phyloP scores from a whole-genome alignment of 805 yeast genomes.

The Kodamaea lidongshanica region DNA sequence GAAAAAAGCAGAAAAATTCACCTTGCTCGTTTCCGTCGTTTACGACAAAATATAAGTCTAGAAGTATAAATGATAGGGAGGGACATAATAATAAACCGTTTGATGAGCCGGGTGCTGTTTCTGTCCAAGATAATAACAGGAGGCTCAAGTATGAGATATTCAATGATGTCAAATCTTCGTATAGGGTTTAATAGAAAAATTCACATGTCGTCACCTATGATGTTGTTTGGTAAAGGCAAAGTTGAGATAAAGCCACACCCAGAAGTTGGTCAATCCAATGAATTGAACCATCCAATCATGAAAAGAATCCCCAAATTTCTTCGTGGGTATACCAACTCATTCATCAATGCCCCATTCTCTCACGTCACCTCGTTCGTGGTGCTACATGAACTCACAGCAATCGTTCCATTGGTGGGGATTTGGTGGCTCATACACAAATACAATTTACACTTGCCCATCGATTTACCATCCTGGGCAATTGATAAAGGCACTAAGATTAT shows the following conservation, averaged over 20 bases:
- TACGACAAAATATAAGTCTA: too few species aligned
- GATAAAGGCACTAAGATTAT: conserved; percentile 53
- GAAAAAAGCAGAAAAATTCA: too few species aligned
- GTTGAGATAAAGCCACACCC: not conserved
- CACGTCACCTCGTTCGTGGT: conserved; percentile 59
- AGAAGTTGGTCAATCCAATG: too few species aligned
- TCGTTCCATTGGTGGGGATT: conserved; percentile 59
- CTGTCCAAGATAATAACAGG: too few species aligned
- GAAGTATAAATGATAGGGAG: too few species aligned
- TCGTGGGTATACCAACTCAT: conserved; percentile 43
- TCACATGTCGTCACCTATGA: not conserved
- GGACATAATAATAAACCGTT: too few species aligned
- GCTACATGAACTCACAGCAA: conserved; percentile 71
- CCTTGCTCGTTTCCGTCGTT: too few species aligned
- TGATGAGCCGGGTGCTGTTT: too few species aligned
- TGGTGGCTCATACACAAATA: conserved; percentile 62
- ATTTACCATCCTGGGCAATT: conserved; percentile 56
- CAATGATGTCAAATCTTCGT: too few species aligned
- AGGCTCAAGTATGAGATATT: too few species aligned
- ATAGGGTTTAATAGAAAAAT: too few species aligned
- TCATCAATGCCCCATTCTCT: conserved; percentile 52
- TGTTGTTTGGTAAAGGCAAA: conserved; percentile 3
- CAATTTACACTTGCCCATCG: conserved; percentile 46
- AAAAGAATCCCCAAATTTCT: conserved; percentile 45
- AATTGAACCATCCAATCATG: conserved; percentile 23